A percentile compares a stretch with the other conserved stretches of the same genome.
Evolutionary conservation across 345 rosid species (phyloP).

Genomic region (Linum lewisii): DNA sequence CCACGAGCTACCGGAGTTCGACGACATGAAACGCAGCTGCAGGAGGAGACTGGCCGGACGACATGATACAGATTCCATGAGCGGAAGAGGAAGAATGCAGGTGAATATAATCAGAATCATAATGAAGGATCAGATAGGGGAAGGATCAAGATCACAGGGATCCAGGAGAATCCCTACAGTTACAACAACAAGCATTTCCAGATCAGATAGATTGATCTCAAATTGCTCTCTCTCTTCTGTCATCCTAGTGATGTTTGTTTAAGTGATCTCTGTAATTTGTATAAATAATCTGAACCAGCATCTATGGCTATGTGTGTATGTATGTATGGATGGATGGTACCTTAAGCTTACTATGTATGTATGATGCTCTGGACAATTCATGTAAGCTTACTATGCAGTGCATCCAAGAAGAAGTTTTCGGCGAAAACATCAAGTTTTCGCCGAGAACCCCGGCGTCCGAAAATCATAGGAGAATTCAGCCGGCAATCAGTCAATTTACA

Average conservation of each 20-base stretch:
- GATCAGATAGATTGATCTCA: slow-evolving; percentile 17
- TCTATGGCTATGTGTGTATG: too few relatives aligned
- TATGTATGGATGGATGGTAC: too few relatives aligned
- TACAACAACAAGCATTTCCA: slow-evolving; percentile 42
- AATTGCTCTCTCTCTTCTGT: slow-evolving; percentile 65
- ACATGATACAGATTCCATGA: too few relatives aligned
- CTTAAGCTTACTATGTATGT: too few relatives aligned
- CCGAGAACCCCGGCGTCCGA: too few relatives aligned
- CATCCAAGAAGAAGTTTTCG: too few relatives aligned
- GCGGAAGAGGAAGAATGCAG: slow-evolving; percentile 39
- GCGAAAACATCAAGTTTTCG: too few relatives aligned
- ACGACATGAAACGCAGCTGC: slow-evolving; percentile 47
- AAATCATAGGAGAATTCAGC: too few relatives aligned
- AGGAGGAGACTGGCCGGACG: slow-evolving; percentile 50
- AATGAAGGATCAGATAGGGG: slow-evolving; percentile 17
- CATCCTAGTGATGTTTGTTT: slow-evolving; percentile 25
- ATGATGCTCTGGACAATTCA: too few relatives aligned
- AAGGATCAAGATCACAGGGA: slow-evolving; percentile 24
- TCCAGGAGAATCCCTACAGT: slow-evolving; percentile 30
- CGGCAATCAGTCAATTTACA: too few relatives aligned
- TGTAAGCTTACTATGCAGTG: too few relatives aligned
- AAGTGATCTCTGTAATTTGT: neutral
- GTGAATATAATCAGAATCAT: slow-evolving; percentile 15
- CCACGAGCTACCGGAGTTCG: slow-evolving; percentile 47
- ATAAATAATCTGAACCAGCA: too few relatives aligned